Evolutionary conservation across 2,329 filamentous ascomycete species (phyloP).

Genomic region (Microascus cirrosus): DNA sequence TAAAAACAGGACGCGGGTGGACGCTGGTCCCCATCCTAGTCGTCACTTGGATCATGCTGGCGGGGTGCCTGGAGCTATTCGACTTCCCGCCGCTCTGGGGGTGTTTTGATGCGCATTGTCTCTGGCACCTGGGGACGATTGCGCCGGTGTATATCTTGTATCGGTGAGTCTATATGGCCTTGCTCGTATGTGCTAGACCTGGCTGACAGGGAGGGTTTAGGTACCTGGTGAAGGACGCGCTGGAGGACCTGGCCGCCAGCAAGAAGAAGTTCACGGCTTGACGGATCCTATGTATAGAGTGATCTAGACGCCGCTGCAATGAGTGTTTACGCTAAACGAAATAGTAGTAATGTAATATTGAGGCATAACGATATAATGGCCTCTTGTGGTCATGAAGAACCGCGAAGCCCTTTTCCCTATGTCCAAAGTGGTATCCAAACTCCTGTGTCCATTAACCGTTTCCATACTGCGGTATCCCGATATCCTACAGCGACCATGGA

Average conservation of each 20-base stretch:
- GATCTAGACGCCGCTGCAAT: not conserved
- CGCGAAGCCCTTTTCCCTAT: not conserved
- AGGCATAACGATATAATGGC: constrained; percentile 1
- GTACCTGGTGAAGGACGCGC: constrained; percentile 76
- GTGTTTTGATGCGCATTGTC: constrained; percentile 80
- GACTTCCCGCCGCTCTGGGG: constrained; percentile 83
- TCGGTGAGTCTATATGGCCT: constrained; percentile 52
- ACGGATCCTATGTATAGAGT: not conserved
- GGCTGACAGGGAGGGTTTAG: constrained; percentile 29
- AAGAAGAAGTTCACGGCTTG: constrained; percentile 21
- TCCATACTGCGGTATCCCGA: not conserved
- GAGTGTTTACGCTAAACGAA: not conserved
- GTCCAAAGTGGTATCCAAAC: not conserved
- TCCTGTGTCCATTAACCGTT: not conserved
- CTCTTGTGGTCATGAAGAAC: not conserved
- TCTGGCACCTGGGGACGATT: constrained; percentile 95
- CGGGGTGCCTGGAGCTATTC: constrained; percentile 91
- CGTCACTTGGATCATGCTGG: constrained; percentile 82
- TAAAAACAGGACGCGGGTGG: constrained; percentile 63
- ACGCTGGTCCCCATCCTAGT: constrained; percentile 82
- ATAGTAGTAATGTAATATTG: not conserved
- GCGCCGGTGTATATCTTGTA: constrained; percentile 85
- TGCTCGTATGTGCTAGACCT: not conserved
- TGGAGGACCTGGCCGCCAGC: constrained; percentile 62
- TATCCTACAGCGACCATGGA: not conserved